These are phyloP conservation scores for Thuja plicata DNA, from an alignment of 83 land plant genomes.

Conservation along the genomic window DNA sequence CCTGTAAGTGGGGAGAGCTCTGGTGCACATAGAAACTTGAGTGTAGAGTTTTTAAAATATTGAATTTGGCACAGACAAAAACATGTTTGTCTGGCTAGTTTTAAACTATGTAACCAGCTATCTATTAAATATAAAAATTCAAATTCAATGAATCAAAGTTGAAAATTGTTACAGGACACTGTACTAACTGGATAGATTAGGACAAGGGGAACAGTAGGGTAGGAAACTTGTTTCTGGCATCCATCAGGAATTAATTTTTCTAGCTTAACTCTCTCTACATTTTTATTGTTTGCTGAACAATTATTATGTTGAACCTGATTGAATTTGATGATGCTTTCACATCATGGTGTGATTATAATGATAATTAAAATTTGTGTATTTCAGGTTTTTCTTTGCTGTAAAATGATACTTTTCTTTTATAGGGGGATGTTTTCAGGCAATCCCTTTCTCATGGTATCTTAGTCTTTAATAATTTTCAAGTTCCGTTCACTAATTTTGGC, in stretches of 20 bases:
- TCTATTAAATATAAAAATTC: too few species aligned
- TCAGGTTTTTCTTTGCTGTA: neutral
- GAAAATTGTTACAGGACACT: neutral
- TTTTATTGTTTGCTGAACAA: neutral
- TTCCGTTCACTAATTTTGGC: neutral
- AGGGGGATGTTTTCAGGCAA: neutral
- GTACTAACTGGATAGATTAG: neutral
- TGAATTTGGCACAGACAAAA: too few species aligned
- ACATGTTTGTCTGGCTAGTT: too few species aligned
- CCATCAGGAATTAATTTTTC: neutral
- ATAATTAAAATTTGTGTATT: neutral
- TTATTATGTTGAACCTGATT: neutral
- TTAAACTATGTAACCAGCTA: too few species aligned
- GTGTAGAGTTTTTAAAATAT: too few species aligned
- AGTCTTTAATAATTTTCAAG: neutral
- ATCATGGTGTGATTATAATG: neutral
- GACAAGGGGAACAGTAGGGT: neutral
- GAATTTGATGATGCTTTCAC: neutral
- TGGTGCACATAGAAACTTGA: too few species aligned
- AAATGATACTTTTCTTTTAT: neutral
- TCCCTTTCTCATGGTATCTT: neutral
- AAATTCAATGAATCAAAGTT: neutral
- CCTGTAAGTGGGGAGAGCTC: too few species aligned
- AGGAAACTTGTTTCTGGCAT: neutral
- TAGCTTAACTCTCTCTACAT: neutral